Conservation (phyloP, 768 basidiomycete species). For the Serpula lacrymans region DNA sequence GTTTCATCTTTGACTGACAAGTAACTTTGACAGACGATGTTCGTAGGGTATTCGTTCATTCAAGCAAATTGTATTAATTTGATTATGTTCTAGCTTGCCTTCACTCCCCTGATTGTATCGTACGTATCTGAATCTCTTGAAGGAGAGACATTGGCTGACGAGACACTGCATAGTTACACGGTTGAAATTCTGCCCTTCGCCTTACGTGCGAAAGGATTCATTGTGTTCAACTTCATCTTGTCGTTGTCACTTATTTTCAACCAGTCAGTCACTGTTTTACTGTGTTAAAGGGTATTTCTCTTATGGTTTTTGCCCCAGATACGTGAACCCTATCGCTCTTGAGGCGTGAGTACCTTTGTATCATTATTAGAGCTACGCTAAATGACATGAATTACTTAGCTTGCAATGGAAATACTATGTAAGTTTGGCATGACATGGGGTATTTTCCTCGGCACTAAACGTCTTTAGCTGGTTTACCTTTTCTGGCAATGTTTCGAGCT, state of each 20-base stretch:
- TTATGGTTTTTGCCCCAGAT: slow-evolving; percentile 15
- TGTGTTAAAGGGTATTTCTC: slow-evolving; percentile 24
- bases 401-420: slow-evolving; percentile 48
- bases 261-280: slow-evolving; percentile 28
- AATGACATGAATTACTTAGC: slow-evolving; percentile 1
- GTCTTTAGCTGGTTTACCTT: slow-evolving; percentile 32
- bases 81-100: slow-evolving; percentile 25
- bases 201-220: slow-evolving; percentile 38
- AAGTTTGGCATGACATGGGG: slow-evolving; percentile 7
- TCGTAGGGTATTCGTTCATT: slow-evolving; percentile 3
- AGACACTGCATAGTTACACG: slow-evolving; percentile 25
- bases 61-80: neutral
- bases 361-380: slow-evolving; percentile 2
- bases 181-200: slow-evolving; percentile 42
- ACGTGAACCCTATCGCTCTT: slow-evolving; percentile 36
- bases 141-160: neutral
- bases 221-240: slow-evolving; percentile 36
- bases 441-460: neutral
- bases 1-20: neutral
- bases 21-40: slow-evolving; percentile 25
- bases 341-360: slow-evolving; percentile 11
- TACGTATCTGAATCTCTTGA: slow-evolving; percentile 12
- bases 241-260: slow-evolving; percentile 42
- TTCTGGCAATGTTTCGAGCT: slow-evolving; percentile 40
- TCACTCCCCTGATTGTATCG: slow-evolving; percentile 39